A percentile compares a stretch with the other conserved stretches of the same genome.
phyloP scores from a whole-genome alignment of 306 rosid species.

The Casuarina equisetifolia region DNA sequence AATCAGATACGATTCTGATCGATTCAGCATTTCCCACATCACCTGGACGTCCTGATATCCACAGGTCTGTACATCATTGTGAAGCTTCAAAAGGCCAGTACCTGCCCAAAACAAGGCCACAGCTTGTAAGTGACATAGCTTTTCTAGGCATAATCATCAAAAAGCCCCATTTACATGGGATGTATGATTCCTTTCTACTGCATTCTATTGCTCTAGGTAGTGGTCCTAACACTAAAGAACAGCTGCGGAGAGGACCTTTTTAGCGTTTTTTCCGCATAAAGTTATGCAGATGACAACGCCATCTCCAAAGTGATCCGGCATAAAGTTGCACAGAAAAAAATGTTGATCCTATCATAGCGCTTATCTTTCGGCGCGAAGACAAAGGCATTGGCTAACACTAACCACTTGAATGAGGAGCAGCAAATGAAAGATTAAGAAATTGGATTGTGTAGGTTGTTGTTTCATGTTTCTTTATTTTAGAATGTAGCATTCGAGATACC shows the following conservation, averaged over 20 bases:
- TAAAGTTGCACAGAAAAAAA: slow-evolving; percentile 45
- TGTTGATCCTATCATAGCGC: slow-evolving; percentile 34
- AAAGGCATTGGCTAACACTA: slow-evolving; percentile 21
- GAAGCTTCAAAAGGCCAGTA: slow-evolving; percentile 67
- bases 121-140: slow-evolving; percentile 3
- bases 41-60: slow-evolving; percentile 82
- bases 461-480: too few species aligned
- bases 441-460: not conserved
- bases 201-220: not conserved
- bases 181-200: not conserved
- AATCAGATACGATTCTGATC: slow-evolving; percentile 37
- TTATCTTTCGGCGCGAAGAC: slow-evolving; percentile 31
- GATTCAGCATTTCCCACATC: slow-evolving; percentile 82
- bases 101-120: slow-evolving; percentile 37
- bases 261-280: not conserved
- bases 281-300: slow-evolving; percentile 3
- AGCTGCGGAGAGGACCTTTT: not conserved
- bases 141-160: not conserved
- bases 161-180: not conserved
- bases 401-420: not conserved
- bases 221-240: slow-evolving; percentile 1
- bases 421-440: not conserved
- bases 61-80: slow-evolving; percentile 75
- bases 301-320: slow-evolving; percentile 27
- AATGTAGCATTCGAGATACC: too few species aligned